Percentiles rank a stretch among this genome's conserved stretches.
phyloP scores from a whole-genome alignment of 2,329 filamentous ascomycete species.

The Aspergillus niger region DNA sequence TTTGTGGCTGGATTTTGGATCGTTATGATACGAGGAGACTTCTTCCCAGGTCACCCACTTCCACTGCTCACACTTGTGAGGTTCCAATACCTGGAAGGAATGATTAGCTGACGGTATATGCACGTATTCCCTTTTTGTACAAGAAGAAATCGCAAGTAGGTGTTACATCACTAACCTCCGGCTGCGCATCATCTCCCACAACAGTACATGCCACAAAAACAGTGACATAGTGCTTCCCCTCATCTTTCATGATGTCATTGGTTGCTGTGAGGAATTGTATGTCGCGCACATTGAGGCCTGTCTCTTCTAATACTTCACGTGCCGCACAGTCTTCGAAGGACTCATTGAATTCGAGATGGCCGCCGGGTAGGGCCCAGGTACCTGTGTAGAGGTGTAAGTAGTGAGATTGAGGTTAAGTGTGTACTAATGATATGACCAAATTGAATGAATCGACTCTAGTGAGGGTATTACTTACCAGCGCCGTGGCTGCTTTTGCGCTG shows the following conservation, averaged over 20 bases:
- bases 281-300: conserved; percentile 59
- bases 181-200: conserved; percentile 50
- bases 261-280: conserved; percentile 61
- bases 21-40: conserved; percentile 28
- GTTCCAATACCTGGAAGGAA: conserved; percentile 39
- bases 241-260: conserved; percentile 64
- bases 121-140: no score
- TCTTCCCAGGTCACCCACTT: conserved; percentile 55
- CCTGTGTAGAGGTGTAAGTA: conserved; percentile 38
- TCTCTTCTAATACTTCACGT: conserved; percentile 72
- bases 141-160: no score
- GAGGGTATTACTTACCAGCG: conserved; percentile 9
- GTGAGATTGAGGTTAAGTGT: background rate
- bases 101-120: no score
- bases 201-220: conserved; percentile 64
- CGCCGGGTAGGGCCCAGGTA: conserved; percentile 69
- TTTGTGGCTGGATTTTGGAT: background rate
- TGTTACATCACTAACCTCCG: conserved; percentile 51
- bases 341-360: conserved; percentile 73
- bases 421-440: no score
- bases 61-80: conserved; percentile 59
- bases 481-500: conserved; percentile 22
- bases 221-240: conserved; percentile 74
- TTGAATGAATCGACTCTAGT: no score
- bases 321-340: conserved; percentile 62